Conservation (phyloP, 2,329 filamentous ascomycete genomes). For the Clonostachys solani region DNA sequence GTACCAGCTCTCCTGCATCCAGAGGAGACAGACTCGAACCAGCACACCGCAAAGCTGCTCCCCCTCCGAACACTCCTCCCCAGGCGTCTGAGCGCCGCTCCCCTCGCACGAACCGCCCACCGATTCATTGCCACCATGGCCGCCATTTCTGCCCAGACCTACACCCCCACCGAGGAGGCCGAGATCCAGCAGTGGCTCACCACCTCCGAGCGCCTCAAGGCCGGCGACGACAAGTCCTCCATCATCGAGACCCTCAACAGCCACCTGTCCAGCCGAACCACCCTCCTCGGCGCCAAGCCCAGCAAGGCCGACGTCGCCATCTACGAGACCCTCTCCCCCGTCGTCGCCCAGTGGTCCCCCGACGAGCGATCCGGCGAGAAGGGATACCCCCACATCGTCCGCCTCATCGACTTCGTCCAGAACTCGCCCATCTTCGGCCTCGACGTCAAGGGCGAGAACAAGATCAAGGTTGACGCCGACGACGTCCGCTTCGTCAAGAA, state of each 20-base stretch:
- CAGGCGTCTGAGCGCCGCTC: slow-evolving; percentile 22
- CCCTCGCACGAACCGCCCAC: not conserved
- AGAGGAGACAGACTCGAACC: no score
- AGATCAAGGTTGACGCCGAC: slow-evolving; percentile 73
- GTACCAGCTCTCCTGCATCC: no score
- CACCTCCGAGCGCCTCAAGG: slow-evolving; percentile 63
- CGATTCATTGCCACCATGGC: slow-evolving; percentile 50
- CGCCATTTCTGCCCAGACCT: slow-evolving; percentile 62
- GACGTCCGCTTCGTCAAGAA: slow-evolving; percentile 86
- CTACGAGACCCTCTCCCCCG: slow-evolving; percentile 72
- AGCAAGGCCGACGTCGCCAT: slow-evolving; percentile 82
- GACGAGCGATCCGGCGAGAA: slow-evolving; percentile 88
- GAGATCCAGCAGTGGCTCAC: slow-evolving; percentile 89
- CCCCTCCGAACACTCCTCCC: slow-evolving; percentile 29
- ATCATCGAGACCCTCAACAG: slow-evolving; percentile 78
- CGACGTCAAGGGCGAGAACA: slow-evolving; percentile 65
- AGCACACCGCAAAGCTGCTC: slow-evolving; percentile 28
- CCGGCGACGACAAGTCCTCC: slow-evolving; percentile 58
- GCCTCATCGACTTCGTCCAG: slow-evolving; percentile 91
- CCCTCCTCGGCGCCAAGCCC: slow-evolving; percentile 83
- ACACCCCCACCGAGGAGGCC: slow-evolving; percentile 74
- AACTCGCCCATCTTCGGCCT: slow-evolving; percentile 75
- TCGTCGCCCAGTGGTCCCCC: slow-evolving; percentile 73
- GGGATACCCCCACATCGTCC: slow-evolving; percentile 86
- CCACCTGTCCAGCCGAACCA: slow-evolving; percentile 84